phyloP scores from a whole-genome alignment of 1,139 yeast genomes.

The Suzukiozyma palmioleophila region DNA sequence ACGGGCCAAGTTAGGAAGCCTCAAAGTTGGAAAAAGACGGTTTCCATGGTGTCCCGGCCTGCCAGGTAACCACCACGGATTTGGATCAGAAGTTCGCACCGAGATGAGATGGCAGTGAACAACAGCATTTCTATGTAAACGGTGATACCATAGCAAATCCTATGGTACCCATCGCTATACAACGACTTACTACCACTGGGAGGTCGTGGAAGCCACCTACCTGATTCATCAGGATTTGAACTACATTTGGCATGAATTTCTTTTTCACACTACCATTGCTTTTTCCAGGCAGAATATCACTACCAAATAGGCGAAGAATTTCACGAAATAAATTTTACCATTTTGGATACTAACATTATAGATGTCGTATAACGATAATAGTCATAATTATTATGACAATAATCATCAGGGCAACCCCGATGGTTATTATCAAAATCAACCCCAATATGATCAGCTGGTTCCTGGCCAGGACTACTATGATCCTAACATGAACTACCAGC shows the following conservation, averaged over 20 bases:
- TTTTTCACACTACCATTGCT: neutral
- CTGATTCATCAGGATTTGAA: neutral
- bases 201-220: neutral
- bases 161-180: no score
- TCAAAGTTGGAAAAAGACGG: no score
- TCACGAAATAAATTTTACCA: neutral
- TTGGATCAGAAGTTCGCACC: no score
- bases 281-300: conserved; percentile 1
- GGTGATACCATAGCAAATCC: no score
- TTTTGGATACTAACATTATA: conserved; percentile 21
- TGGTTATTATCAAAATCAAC: conserved; percentile 43
- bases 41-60: no score
- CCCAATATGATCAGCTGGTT: conserved; percentile 27
- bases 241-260: neutral
- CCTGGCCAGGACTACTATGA: conserved; percentile 41
- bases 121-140: no score
- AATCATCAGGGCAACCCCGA: conserved; percentile 38
- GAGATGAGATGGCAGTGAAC: no score
- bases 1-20: no score
- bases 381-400: conserved; percentile 46
- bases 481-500: conserved; percentile 52
- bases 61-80: no score
- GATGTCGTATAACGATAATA: conserved; percentile 53
- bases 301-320: neutral
- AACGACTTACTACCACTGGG: no score